Base-by-base conservation (phyloP, 768 basidiomycete species). In the Lentinus tigrinus region DNA sequence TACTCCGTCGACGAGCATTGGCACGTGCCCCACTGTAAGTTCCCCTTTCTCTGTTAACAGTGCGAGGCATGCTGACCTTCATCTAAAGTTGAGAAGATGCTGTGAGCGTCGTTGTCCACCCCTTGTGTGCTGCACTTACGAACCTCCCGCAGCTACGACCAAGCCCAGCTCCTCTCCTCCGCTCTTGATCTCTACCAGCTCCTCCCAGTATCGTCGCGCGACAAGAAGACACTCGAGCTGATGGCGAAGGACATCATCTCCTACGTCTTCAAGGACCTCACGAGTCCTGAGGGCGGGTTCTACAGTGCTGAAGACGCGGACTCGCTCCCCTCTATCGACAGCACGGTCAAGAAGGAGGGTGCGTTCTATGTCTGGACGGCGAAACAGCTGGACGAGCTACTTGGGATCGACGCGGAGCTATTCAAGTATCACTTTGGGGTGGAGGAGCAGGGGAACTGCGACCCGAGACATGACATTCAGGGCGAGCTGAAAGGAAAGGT, bases 221-320 rank as follows among this genome's bases (percentile, higher is more conserved):
- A 56, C 16, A 48, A 42, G 27, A 42, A 24, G 23, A 59, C 40
- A 7, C 47, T 72, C 0, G 65, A 64, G 26, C 66, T 67, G 28
- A 65, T 73, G 53, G 73, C 73, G 2, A 61, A 64, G 7, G 70
- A 73, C 54, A 73, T 76, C 40, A 52, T 76, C 14, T 56, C 67
- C 34, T 78, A 78, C 61, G 66, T 65, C 9, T 50, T 70, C 24
- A 65, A 73, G 14, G 71, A 74, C 54, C 68, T 78, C 37, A 58
- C 59, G 17, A 74, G 68, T 56, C 68, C 72, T 11, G 64, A 65
- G 27, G 74, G 71, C 21, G 76, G 70, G 11, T 74, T 75, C 58
- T 75, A 67, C 63, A 71, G 70, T 49, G 75, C 77, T 0, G 75
- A 78, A 52, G 77, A 78, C 58, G 77, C 77, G 1, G 77, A 78